These are phyloP conservation scores for Effrenium voratum DNA, from an alignment of 73 alveolate species.

Conservation along the genomic window DNA sequence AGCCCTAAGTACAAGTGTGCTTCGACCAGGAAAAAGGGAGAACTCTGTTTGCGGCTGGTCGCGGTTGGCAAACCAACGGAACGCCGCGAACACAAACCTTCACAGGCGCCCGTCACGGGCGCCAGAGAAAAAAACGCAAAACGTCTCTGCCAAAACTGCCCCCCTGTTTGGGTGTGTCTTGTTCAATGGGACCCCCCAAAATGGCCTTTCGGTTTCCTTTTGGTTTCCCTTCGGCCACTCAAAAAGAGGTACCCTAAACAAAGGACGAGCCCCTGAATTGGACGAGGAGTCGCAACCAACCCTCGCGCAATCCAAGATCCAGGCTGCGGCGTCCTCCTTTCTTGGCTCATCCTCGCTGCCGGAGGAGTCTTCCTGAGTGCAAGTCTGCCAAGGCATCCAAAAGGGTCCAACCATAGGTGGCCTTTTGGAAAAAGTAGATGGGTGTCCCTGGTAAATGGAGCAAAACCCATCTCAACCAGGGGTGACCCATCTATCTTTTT, in stretches of 20 bases:
- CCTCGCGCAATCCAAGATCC: background rate
- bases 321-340: too few relatives aligned
- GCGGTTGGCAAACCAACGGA: too few relatives aligned
- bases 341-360: conserved; percentile 43
- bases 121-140: too few relatives aligned
- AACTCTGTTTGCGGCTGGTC: too few relatives aligned
- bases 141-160: too few relatives aligned
- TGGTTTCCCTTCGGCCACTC: background rate
- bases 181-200: background rate
- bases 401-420: background rate
- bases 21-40: too few relatives aligned
- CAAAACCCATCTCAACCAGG: background rate
- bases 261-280: background rate
- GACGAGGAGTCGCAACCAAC: background rate
- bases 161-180: background rate
- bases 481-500: too few relatives aligned
- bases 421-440: background rate
- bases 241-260: background rate
- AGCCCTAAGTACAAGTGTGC: too few relatives aligned
- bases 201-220: background rate
- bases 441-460: background rate
- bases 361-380: conserved; percentile 25
- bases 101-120: too few relatives aligned
- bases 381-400: background rate
- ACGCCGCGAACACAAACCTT: too few relatives aligned